Evolutionary conservation across 1,284 basidiomycete genomes (phyloP), one percentile per base, ranked within the genome.

Genomic region (Trametes versicolor): DNA sequence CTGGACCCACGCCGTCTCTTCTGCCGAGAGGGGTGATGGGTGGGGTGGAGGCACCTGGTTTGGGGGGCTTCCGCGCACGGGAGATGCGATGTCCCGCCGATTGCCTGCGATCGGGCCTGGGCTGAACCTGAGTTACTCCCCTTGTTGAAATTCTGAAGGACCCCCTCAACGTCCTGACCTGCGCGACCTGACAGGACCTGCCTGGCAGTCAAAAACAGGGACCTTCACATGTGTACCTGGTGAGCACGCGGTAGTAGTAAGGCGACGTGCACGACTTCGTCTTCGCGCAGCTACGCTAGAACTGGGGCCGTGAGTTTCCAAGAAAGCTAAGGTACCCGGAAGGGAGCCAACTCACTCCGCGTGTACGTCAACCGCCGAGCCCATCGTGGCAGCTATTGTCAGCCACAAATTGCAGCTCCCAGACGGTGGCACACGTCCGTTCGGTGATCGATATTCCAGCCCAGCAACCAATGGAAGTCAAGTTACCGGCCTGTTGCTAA

Each of bases 1-100:
- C 39, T 52, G 32, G 49, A 52, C 49, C 37, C 49, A 52, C 58
- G 37, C 58, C 17, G 27, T 9, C n/a, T 9, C 49, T 43, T 52
- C 58, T 60, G 49, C 58, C 58, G 58, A 58, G 48, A 15, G 48
- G n/a, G 19, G 9, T 58, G 48, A 58, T 58, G 48, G 36, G 56
- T 58, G 57, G 49, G 49, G 25, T 50, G 52, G 58, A 6, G 25
- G 25, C 13, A 9, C 27, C 50, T 27, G 29, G n/a, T 52, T 52
- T 52, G 49, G 58, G 50, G 39, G 49, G 32, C 39, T 32, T 52
- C 49, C 50, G 27, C 39, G 37, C 37, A 48, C 34, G 58, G 50
- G 45, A 25, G 12, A 52, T 51, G 15, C n/a, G 1, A 43, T 4
- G 15, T 5, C 13, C 37, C 58, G 39, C 58, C 49, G 49, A 60